Base-by-base conservation (phyloP, 192 early-diverging fungal genomes). In the Podila clonocystis region DNA sequence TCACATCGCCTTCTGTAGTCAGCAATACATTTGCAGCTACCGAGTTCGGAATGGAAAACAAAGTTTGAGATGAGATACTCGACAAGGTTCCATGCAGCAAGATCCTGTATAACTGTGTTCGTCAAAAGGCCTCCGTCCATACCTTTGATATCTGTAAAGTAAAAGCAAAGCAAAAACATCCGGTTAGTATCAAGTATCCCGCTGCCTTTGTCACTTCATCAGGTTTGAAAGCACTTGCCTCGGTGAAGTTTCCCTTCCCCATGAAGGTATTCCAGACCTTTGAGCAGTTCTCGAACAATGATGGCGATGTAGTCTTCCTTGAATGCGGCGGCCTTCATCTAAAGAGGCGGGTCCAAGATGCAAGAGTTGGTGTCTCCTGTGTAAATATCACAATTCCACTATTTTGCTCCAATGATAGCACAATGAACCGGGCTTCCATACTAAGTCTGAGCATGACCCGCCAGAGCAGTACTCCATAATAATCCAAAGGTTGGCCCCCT, bases 401-500 rank as follows among this genome's bases (percentile, higher is more conserved):
- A 5, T 58, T 22, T 6, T 22, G 6, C 41, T 13, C 41, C 13
- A 45, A 45, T 15, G 41, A 45, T 15, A 12, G 11, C 15, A 15
- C 13, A 52, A 30, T 19, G 29, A 12, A 26, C 59, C 26, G 28
- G 7, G 28, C 38, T 52, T 22, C 19, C 85, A 52, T 88, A 96
- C 93, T 73, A 99, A 86, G 75, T 99, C 97, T 26, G 93, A 89
- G 72, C 96, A 97, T 11, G 95, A 97, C 24, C 98, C 97, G 33
- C 98, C 98, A 36, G 89, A 92, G 76, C 96, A 97, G 76, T 94
- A 97, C 85, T 97, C 97, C 97, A 98, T 99, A n/a, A 97, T 92
- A 34, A 99, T 98, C 97, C 97, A 99, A 58, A 99, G 86, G 67
- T 95, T 89, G 24, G 94, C 90, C 3, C 89, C 93, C 71, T 96